These are phyloP conservation scores for Solanum pimpinellifolium DNA, from an alignment of 257 asterid genomes.

Conservation along the genomic window DNA sequence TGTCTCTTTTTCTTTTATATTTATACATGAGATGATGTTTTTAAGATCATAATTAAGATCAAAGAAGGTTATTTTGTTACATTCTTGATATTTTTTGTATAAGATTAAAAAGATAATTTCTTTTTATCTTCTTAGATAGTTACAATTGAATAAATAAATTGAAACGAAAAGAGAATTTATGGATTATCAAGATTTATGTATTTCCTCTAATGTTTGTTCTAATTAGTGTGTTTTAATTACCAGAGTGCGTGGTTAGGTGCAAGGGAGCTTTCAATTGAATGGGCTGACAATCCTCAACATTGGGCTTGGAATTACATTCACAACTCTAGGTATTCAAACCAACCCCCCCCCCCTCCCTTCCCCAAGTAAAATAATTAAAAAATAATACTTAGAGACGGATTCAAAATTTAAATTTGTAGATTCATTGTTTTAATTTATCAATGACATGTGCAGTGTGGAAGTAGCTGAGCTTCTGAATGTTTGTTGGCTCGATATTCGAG, in stretches of 20 bases:
- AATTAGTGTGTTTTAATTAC: not conserved
- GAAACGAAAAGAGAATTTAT: not conserved
- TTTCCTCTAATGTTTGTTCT: not conserved
- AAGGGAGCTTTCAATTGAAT: not conserved
- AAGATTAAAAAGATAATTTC: not conserved
- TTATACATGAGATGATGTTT: too few relatives aligned
- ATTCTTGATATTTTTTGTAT: too few relatives aligned
- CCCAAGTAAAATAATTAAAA: not conserved
- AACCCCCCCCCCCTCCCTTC: not conserved
- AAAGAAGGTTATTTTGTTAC: too few relatives aligned
- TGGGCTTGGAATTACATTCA: not conserved
- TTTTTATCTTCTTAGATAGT: not conserved
- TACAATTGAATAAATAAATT: not conserved
- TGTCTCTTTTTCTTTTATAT: too few relatives aligned
- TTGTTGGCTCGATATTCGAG: not conserved
- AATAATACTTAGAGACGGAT: not conserved
- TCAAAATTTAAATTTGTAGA: fast-evolving
- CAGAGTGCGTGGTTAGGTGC: not conserved
- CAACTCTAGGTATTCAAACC: not conserved
- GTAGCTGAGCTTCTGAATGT: not conserved
- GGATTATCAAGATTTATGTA: not conserved
- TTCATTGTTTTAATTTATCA: not conserved
- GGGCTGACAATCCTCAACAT: not conserved
- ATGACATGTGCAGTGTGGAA: not conserved
- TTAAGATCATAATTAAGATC: too few relatives aligned